phyloP scores from a whole-genome alignment of 306 rosid species.

The Biancaea sappan region DNA sequence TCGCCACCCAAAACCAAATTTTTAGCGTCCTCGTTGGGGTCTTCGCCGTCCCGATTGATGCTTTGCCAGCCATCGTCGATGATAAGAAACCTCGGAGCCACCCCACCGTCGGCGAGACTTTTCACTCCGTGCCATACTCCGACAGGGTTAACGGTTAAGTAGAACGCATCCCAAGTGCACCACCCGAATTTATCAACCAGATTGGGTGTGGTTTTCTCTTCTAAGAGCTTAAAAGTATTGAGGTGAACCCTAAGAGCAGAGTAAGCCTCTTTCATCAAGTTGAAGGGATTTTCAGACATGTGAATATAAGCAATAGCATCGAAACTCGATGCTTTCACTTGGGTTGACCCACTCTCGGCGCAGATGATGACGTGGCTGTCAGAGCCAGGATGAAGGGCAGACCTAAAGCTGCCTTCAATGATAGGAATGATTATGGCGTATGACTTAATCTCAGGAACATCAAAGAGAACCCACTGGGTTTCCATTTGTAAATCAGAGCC shows the following conservation, averaged over 20 bases:
- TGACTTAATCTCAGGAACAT: slow-evolving; percentile 72
- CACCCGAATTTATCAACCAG: slow-evolving; percentile 82
- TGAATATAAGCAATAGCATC: slow-evolving; percentile 68
- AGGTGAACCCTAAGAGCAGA: slow-evolving; percentile 74
- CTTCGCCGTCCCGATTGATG: slow-evolving; percentile 59
- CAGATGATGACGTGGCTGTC: slow-evolving; percentile 62
- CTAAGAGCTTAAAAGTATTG: slow-evolving; percentile 69
- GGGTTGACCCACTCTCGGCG: slow-evolving; percentile 82
- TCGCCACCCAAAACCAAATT: slow-evolving; percentile 76
- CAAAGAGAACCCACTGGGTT: slow-evolving; percentile 84
- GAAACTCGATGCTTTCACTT: slow-evolving; percentile 55
- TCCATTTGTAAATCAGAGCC: slow-evolving; percentile 89
- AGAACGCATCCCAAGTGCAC: slow-evolving; percentile 98
- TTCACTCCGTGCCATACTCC: slow-evolving; percentile 75
- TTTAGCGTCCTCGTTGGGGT: slow-evolving; percentile 57
- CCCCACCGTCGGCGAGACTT: slow-evolving; percentile 58
- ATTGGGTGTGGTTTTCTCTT: slow-evolving; percentile 68
- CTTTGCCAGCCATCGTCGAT: slow-evolving; percentile 97
- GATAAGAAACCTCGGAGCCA: slow-evolving; percentile 74
- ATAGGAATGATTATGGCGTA: slow-evolving; percentile 67
- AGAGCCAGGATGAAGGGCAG: slow-evolving; percentile 73
- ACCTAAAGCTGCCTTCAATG: slow-evolving; percentile 69
- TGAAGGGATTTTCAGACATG: slow-evolving; percentile 70
- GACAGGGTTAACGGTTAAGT: slow-evolving; percentile 63
- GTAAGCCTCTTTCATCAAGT: slow-evolving; percentile 78